These are phyloP conservation scores for Rhizophora apiculata DNA, from an alignment of 345 rosid genomes.

Conservation along the genomic window DNA sequence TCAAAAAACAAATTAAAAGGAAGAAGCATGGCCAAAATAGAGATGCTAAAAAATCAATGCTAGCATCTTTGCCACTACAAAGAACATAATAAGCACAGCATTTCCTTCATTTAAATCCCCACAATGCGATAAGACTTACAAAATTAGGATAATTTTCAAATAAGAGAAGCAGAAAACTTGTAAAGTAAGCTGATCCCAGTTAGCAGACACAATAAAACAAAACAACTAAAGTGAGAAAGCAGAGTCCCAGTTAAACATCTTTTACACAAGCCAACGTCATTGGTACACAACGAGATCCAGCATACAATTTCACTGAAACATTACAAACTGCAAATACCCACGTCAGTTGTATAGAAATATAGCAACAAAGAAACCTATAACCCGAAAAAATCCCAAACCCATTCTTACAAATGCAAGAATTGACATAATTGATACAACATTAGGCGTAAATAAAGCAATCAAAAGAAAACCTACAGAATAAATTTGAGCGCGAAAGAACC, in stretches of 20 bases:
- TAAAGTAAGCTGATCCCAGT: not conserved
- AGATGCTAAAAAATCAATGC: too few species aligned
- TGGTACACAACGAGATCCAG: not conserved
- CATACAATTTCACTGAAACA: not conserved
- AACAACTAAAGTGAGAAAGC: not conserved
- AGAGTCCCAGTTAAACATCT: not conserved
- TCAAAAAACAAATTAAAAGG: too few species aligned
- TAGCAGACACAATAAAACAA: not conserved
- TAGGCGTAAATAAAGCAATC: constrained; percentile 1
- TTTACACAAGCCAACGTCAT: not conserved
- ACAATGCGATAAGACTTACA: not conserved
- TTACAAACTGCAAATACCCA: constrained; percentile 3
- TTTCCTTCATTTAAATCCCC: not conserved
- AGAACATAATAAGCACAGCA: too few species aligned
- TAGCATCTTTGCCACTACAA: not conserved
- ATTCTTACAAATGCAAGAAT: not conserved
- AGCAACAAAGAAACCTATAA: not conserved
- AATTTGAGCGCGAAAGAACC: not conserved
- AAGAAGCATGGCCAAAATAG: too few species aligned
- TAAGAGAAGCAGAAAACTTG: not conserved
- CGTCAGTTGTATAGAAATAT: not conserved
- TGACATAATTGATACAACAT: constrained; percentile 5
- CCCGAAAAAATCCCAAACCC: not conserved
- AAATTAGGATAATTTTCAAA: not conserved
- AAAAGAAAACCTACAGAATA: not conserved